A percentile compares a stretch with the other conserved stretches of the same genome.
These are phyloP conservation scores for Oehlia diaphana DNA, from an alignment of 192 early-diverging fungal genomes.

Conservation along the genomic window DNA sequence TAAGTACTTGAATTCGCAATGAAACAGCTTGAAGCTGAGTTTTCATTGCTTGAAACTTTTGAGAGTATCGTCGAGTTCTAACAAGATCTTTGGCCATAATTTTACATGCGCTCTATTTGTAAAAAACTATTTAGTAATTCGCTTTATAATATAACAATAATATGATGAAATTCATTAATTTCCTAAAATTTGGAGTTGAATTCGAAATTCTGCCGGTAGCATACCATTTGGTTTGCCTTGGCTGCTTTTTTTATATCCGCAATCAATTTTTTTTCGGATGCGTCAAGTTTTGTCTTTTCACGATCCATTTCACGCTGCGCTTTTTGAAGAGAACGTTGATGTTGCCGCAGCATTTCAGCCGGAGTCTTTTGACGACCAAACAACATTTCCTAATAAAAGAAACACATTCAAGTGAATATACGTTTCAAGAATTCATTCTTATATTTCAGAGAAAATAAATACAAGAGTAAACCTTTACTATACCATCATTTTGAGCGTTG, in stretches of 20 bases:
- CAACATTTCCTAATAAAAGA: slow-evolving; percentile 53
- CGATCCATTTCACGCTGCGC: slow-evolving; percentile 92
- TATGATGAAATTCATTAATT: no score
- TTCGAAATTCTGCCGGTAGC: no score
- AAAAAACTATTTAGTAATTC: neutral
- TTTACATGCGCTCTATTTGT: slow-evolving; percentile 73
- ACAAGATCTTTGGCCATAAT: slow-evolving; percentile 99
- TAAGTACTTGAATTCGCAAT: slow-evolving; percentile 79
- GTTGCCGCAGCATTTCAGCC: slow-evolving; percentile 87
- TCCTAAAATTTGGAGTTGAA: no score
- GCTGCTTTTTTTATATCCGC: slow-evolving; percentile 91
- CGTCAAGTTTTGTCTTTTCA: slow-evolving; percentile 84
- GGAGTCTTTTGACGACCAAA: slow-evolving; percentile 85
- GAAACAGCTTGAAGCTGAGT: slow-evolving; percentile 91
- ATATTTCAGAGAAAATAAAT: neutral
- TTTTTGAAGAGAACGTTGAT: slow-evolving; percentile 83
- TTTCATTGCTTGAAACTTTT: slow-evolving; percentile 97
- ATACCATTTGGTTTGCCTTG: slow-evolving; percentile 88
- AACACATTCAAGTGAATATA: neutral
- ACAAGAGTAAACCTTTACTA: neutral
- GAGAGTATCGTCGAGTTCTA: slow-evolving; percentile 86
- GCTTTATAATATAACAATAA: no score
- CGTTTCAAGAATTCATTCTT: neutral
- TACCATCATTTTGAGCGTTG: slow-evolving; percentile 6
- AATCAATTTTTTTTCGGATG: slow-evolving; percentile 95